Evolutionary conservation across 306 rosid genomes (phyloP), one percentile per base, ranked within the genome.

Genomic region (Adenanthera pavonina): DNA sequence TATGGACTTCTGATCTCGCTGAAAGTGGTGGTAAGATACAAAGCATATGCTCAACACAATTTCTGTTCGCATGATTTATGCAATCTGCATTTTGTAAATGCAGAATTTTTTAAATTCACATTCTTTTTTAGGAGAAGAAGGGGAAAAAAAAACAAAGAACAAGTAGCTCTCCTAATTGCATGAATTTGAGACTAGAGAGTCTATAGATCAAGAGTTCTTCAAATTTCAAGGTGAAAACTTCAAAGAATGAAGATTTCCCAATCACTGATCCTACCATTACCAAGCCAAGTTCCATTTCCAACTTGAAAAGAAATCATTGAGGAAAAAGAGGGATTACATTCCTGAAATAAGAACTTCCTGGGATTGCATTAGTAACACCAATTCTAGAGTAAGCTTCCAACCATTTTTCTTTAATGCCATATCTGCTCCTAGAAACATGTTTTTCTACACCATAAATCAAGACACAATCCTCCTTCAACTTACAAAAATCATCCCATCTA

Each of bases 1-100:
- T 91, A 68, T 93, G 97, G 97, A 90, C 88, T 84, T 83, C 92
- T 74, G 92, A 91, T 80, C 74, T 87, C 86, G 89, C 89, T 17
- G 97, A 91, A 81, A 96, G 88, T 80, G 89, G 91, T 74, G 92
- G 96, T 93, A 85, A 85, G 79, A 78, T 78, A 61, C 70, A 69
- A 54, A 60, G 48, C 72, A 60, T 51, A 35, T 40, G 6, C 17
- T 4, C 51, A 59, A 49, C 30, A 11, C 5, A 74, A 30, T 65
- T 44, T 62, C 59, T 69, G 53, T 16, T 57, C 41, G 46, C 15
- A 62, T 54, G 48, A 46, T 43, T 19, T 44, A 20, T 41, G 57
- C 47, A 14, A 43, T 68, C 69, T 69, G 3, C 7, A n/a, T 46
- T 61, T 38, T n/a, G 48, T 7, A 16, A 74, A 51, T 41, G 67